These are phyloP conservation scores for Alopecurus myosuroides DNA, from an alignment of 176 grass and related monocot genomes.

Conservation along the genomic window DNA sequence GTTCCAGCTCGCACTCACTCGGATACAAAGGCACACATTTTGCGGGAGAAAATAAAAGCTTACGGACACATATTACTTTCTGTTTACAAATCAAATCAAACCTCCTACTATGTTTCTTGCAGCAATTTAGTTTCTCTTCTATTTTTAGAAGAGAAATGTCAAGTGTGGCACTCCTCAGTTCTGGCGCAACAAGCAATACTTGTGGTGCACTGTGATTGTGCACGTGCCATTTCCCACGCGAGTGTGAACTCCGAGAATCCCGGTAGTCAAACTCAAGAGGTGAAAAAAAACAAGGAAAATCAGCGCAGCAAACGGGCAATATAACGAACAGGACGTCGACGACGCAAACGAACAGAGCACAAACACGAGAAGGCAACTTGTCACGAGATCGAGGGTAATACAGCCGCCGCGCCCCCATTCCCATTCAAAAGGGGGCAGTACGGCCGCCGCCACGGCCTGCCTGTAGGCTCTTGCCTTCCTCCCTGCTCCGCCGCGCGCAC, in stretches of 20 bases:
- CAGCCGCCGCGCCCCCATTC: not conserved
- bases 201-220: not conserved
- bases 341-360: not conserved
- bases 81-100: not conserved
- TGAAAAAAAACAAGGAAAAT: too few species aligned
- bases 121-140: not conserved
- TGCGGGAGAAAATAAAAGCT: too few species aligned
- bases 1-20: too few species aligned
- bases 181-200: not conserved
- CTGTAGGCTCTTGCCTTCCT: not conserved
- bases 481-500: not conserved
- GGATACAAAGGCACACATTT: too few species aligned
- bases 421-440: not conserved
- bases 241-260: not conserved
- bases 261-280: constrained; percentile 1
- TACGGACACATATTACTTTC: not conserved
- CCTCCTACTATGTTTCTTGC: not conserved
- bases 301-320: not conserved
- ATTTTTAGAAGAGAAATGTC: not conserved
- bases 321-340: not conserved
- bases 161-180: not conserved
- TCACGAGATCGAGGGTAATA: not conserved
- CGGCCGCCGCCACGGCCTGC: not conserved
- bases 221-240: not conserved
- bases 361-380: not conserved